Base-by-base conservation (phyloP, 306 rosid species). In the Neltuma alba region DNA sequence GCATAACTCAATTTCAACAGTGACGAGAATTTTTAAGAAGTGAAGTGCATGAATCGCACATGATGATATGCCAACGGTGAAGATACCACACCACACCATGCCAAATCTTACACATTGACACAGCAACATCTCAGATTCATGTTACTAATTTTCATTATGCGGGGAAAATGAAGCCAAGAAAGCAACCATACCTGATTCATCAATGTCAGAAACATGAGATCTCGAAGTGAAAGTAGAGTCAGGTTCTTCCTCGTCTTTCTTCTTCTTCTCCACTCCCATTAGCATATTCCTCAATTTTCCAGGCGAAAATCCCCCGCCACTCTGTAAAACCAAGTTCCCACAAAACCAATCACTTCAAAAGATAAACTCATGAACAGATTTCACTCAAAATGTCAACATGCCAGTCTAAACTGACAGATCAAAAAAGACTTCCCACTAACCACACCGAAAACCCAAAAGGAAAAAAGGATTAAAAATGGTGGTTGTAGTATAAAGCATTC, bases 301-400 rank as follows among this genome's bases (percentile, higher is more conserved):
- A 0, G 99, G 99, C 5, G 99, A 95, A 74, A 92, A 91, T 67
- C 98, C 98, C n/a, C 97, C 98, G 57, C 81, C 87, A 74, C 89
- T 89, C 98, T 94, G 83, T 23, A 82, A 66, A 41, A 76, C 23
- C 82, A 82, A 82, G 80, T 55, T 55, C 60, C 72, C 76, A 61
- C 58, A 47, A 77, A 36, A 33, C 60, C 71, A 45, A 23, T 64
- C 40, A 14, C 3, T 23, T 38, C 58, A 65, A 66, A 61, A 73
- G 57, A 40, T 25, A 45, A 78, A 66, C 42, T 78, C 74, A 25
- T 13, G 28, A 81, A 67, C 77, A 42, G 3, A 48, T 67, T 62
- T 45, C 31, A 16, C 38, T 31, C 40, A 2, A 30, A 62, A 27
- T 16, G 40, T 31, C 23, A 31, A 27, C 37, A 31, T 16, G 21